Evolutionary conservation across 192 early-diverging fungal genomes (phyloP).

Genomic region (Linnemannia zychae): DNA sequence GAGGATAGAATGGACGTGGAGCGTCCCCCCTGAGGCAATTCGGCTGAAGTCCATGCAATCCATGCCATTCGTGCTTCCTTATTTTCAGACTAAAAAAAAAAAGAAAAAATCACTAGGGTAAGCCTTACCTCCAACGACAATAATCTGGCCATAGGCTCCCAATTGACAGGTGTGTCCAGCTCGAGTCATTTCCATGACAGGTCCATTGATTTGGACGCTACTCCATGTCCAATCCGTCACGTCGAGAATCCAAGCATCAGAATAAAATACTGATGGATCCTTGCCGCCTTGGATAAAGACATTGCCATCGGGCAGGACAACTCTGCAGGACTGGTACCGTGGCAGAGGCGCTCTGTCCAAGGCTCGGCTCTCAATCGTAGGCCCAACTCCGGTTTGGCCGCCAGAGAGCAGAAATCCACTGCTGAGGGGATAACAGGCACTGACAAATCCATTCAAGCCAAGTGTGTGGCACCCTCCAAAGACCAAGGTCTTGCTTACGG

Average conservation of each 20-base stretch:
- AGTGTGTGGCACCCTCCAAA: constrained; percentile 13
- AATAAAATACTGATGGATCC: neutral
- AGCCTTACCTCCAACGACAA: constrained; percentile 44
- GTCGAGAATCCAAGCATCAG: constrained; percentile 43
- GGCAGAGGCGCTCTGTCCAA: neutral
- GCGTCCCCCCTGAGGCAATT: neutral
- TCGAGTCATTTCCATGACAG: constrained; percentile 12
- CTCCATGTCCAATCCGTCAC: constrained; percentile 27
- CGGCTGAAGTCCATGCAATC: neutral
- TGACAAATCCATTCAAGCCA: neutral
- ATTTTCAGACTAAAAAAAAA: neutral
- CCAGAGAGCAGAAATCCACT: constrained; percentile 20
- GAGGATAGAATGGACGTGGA: neutral
- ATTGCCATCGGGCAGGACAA: constrained; percentile 26
- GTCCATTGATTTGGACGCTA: constrained; percentile 4
- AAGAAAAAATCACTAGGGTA: neutral
- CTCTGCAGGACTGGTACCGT: constrained; percentile 26
- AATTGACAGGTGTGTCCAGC: constrained; percentile 45
- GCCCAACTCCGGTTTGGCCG: neutral
- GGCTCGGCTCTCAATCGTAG: neutral
- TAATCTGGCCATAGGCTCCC: constrained; percentile 47
- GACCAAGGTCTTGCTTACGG: constrained; percentile 17
- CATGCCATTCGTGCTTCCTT: neutral
- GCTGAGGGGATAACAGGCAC: neutral
- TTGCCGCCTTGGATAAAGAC: constrained; percentile 47